Evolutionary conservation across 345 rosid genomes (phyloP).

Genomic region (Populus alba): DNA sequence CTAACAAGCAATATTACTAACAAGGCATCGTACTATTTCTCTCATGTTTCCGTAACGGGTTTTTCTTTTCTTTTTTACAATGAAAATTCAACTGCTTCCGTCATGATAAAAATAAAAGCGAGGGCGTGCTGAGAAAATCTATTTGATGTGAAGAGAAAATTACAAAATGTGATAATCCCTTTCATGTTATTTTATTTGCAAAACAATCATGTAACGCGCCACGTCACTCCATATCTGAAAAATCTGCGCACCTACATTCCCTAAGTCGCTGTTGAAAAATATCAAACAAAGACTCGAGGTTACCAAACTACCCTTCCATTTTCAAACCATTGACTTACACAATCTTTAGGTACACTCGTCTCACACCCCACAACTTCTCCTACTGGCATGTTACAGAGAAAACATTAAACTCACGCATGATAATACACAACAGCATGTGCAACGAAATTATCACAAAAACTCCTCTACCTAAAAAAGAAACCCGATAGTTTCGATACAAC

Average conservation of each 20-base stretch:
- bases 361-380: constrained; percentile 27
- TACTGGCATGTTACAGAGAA: constrained; percentile 28
- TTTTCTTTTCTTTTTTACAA: background rate
- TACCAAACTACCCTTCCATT: constrained; percentile 26
- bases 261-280: background rate
- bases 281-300: background rate
- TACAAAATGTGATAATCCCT: background rate
- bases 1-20: background rate
- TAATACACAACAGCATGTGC: constrained; percentile 12
- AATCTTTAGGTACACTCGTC: constrained; percentile 14
- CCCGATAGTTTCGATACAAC: constrained; percentile 1
- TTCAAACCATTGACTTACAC: constrained; percentile 21
- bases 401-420: constrained; percentile 24
- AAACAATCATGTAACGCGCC: background rate
- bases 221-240: background rate
- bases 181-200: background rate
- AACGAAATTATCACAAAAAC: constrained; percentile 13
- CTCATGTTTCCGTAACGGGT: background rate
- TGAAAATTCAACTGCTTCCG: background rate
- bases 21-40: background rate
- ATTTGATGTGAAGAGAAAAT: background rate
- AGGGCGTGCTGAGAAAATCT: background rate
- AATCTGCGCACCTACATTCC: constrained; percentile 5
- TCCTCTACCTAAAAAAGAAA: constrained; percentile 13
- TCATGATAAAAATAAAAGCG: background rate